Base-by-base conservation (phyloP, 2,329 filamentous ascomycete genomes). In the Diplodia sapinea region DNA sequence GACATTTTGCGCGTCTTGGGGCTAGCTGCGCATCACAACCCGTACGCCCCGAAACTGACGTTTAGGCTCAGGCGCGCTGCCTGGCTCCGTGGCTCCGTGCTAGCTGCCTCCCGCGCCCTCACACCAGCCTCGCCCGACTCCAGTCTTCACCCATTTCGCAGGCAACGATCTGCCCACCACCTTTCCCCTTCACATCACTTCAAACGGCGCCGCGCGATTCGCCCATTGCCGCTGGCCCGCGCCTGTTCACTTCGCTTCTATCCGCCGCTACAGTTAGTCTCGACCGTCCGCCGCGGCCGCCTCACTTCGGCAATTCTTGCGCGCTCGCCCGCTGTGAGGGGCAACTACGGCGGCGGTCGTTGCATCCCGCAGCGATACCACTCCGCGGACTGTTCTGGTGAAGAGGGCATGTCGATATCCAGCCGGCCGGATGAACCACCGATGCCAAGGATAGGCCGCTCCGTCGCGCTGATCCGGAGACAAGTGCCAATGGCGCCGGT, bases 401-500 rank as follows among this genome's bases (percentile, higher is more conserved):
- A 26, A 20, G 26, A 36, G 15, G n/a, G 40, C 40, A 17, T 20
- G 59, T 29, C 31, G 47, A 38, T 51, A 51, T 15, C 59, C 59
- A 63, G 50, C 11, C 29, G 17, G 31, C 47, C 59, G 59, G 59
- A 63, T 49, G 59, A 51, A 63, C 59, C 43, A 63, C 47, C 59
- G 47, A 23, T 43, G 59, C 59, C 59, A 63, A 63, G 59, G 40
- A 23, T 20, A 29, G 31, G 47, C 43, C 43, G 59, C 59, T 63
- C 59, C 47, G 59, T 17, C 59, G 47, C 59, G 59, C 59, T 63
- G 59, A 63, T 63, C 59, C 59, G 59, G 59, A 63, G 59, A 63
- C 59, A 47, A 51, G 47, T 9, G 59, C 59, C 59, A 51, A 8
- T 61, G 57, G 59, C n/a, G 47, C 47, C 47, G 59, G 59, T 63